Conservation (phyloP, 1,284 basidiomycete species). For the Irpex lacteus region DNA sequence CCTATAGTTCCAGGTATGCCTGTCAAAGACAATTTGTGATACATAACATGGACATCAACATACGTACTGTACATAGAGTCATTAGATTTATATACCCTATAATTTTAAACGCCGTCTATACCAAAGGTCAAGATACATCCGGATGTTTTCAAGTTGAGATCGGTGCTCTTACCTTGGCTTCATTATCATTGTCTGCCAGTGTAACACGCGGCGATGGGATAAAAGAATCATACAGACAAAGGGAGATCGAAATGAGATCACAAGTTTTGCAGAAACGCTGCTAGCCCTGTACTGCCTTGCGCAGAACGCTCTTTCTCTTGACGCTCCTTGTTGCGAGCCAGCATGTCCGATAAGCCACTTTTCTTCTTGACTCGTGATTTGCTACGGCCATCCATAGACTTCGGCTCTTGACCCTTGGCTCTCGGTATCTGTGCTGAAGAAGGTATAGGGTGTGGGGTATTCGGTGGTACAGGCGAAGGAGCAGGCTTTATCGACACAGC, state of each 20-base stretch:
- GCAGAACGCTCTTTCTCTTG: slow-evolving; percentile 37
- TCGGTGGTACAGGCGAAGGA: background rate
- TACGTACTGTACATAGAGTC: no score
- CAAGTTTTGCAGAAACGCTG: slow-evolving; percentile 41
- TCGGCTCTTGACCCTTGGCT: no score
- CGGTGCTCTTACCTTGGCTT: no score
- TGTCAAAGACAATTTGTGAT: no score
- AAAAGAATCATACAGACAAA: background rate
- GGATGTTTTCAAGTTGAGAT: no score
- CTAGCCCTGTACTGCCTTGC: slow-evolving; percentile 33
- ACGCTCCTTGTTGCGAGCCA: slow-evolving; percentile 55
- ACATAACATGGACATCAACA: no score
- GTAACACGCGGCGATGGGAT: background rate
- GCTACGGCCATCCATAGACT: slow-evolving; percentile 2
- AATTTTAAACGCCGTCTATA: no score
- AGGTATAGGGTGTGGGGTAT: background rate
- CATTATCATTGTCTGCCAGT: background rate
- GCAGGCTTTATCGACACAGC: background rate
- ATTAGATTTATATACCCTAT: no score
- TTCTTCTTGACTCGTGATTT: slow-evolving; percentile 35
- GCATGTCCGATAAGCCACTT: slow-evolving; percentile 54
- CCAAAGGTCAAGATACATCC: no score
- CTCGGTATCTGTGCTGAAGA: background rate
- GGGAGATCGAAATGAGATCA: background rate
- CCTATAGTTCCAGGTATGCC: no score